These are phyloP conservation scores for Malassezia psittaci DNA, from an alignment of 1,284 basidiomycete species.

Conservation along the genomic window DNA sequence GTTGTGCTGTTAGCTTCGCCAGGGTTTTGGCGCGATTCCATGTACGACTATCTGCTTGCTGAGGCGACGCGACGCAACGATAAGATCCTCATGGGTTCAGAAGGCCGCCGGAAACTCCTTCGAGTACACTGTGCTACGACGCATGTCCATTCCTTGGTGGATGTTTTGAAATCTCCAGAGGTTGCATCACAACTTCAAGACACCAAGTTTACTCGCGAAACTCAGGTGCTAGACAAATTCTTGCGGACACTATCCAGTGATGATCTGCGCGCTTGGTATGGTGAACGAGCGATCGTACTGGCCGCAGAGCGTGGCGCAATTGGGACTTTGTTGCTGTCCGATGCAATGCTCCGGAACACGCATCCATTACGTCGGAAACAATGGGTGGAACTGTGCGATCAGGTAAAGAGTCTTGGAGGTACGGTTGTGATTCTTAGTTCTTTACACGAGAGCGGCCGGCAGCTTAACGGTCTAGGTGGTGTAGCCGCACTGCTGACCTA, in stretches of 20 bases:
- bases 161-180: conserved; percentile 77
- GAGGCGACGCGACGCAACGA: conserved; percentile 59
- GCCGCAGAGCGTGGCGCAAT: conserved; percentile 88
- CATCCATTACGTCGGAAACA: conserved; percentile 50
- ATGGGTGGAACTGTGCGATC: conserved; percentile 82
- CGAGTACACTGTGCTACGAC: conserved; percentile 84
- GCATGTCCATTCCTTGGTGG: conserved; percentile 89
- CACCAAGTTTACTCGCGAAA: conserved; percentile 94
- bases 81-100: conserved; percentile 61
- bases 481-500: conserved; percentile 93
- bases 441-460: conserved; percentile 86
- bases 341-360: conserved; percentile 68
- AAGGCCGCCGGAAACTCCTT: conserved; percentile 69
- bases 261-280: conserved; percentile 96
- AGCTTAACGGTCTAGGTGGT: conserved; percentile 87
- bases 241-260: conserved; percentile 82
- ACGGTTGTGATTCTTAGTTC: conserved; percentile 94
- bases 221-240: conserved; percentile 50
- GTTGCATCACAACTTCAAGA: conserved; percentile 67
- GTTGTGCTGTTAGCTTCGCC: conserved; percentile 93
- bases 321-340: conserved; percentile 86
- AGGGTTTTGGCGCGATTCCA: conserved; percentile 84
- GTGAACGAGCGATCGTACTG: conserved; percentile 80
- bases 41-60: conserved; percentile 60
- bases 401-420: conserved; percentile 73